Conservation (phyloP, 768 basidiomycete species). For the Crepidotus variabilis region DNA sequence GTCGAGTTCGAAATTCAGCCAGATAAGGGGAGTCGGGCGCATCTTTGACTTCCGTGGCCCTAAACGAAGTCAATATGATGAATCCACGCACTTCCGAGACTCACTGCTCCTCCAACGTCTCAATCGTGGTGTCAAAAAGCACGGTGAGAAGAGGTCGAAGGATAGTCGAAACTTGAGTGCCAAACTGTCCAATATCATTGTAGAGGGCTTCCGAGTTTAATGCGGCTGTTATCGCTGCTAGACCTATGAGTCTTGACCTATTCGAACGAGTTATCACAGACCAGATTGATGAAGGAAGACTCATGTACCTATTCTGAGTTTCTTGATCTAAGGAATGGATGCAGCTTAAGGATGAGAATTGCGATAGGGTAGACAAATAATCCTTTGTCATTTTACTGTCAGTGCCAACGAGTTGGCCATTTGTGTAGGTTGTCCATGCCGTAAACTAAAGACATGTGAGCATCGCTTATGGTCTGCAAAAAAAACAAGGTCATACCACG, state of each 20-base stretch:
- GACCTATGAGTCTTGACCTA: constrained; percentile 82
- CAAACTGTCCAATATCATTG: constrained; percentile 67
- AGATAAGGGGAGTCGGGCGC: constrained; percentile 75
- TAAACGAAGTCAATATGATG: constrained; percentile 21
- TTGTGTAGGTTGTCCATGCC: constrained; percentile 89
- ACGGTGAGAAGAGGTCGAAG: constrained; percentile 69
- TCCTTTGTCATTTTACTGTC: constrained; percentile 66
- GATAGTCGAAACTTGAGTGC: constrained; percentile 65
- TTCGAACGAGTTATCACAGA: constrained; percentile 6
- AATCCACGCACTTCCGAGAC: constrained; percentile 20
- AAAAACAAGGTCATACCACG: constrained; percentile 50
- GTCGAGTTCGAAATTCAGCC: constrained; percentile 79
- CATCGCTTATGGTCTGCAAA: not conserved
- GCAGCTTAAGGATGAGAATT: constrained; percentile 62
- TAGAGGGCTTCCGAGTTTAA: constrained; percentile 84
- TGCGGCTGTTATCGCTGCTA: constrained; percentile 78
- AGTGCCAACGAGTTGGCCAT: constrained; percentile 77
- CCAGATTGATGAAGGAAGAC: not conserved
- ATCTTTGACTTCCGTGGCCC: constrained; percentile 61
- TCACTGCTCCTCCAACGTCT: constrained; percentile 66
- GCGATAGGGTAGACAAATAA: constrained; percentile 64
- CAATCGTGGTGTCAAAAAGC: constrained; percentile 58
- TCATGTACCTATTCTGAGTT: constrained; percentile 62
- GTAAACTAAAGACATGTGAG: constrained; percentile 56
- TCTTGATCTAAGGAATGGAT: constrained; percentile 59